Conservation (phyloP, 768 basidiomycete species). For the Rhodotorula diobovata region DNA sequence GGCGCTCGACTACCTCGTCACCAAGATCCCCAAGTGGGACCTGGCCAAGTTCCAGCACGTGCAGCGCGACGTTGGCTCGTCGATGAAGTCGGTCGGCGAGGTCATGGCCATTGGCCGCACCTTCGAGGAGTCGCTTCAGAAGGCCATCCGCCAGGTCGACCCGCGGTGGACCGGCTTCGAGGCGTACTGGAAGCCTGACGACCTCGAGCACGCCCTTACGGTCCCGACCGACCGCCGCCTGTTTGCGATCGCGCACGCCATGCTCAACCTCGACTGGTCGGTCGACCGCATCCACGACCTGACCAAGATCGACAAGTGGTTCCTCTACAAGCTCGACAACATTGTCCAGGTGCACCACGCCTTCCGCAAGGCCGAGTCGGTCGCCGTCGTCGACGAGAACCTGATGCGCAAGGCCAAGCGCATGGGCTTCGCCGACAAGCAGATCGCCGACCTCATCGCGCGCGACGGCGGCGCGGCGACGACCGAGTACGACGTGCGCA, state of each 20-base stretch:
- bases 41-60: slow-evolving; percentile 95
- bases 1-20: slow-evolving; percentile 97
- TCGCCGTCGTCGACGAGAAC: slow-evolving; percentile 66
- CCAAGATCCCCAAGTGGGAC: slow-evolving; percentile 99
- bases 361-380: slow-evolving; percentile 64
- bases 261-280: slow-evolving; percentile 86
- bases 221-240: slow-evolving; percentile 91
- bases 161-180: slow-evolving; percentile 96
- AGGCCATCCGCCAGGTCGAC: slow-evolving; percentile 95
- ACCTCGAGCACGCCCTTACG: slow-evolving; percentile 71
- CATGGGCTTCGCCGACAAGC: slow-evolving; percentile 90
- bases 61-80: slow-evolving; percentile 86
- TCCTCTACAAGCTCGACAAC: slow-evolving; percentile 97
- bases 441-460: slow-evolving; percentile 76
- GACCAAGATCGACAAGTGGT: slow-evolving; percentile 99
- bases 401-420: slow-evolving; percentile 82
- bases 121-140: slow-evolving; percentile 96
- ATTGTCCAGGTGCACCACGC: slow-evolving; percentile 81
- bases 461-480: slow-evolving; percentile 48
- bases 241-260: slow-evolving; percentile 95
- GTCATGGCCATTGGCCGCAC: slow-evolving; percentile 99
- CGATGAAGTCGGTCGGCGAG: slow-evolving; percentile 99
- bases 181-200: slow-evolving; percentile 81
- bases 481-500: slow-evolving; percentile 73
- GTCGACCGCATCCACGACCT: slow-evolving; percentile 86